These are phyloP conservation scores for Dactylellina leptospora DNA, from an alignment of 2,329 filamentous ascomycete genomes.

Conservation along the genomic window DNA sequence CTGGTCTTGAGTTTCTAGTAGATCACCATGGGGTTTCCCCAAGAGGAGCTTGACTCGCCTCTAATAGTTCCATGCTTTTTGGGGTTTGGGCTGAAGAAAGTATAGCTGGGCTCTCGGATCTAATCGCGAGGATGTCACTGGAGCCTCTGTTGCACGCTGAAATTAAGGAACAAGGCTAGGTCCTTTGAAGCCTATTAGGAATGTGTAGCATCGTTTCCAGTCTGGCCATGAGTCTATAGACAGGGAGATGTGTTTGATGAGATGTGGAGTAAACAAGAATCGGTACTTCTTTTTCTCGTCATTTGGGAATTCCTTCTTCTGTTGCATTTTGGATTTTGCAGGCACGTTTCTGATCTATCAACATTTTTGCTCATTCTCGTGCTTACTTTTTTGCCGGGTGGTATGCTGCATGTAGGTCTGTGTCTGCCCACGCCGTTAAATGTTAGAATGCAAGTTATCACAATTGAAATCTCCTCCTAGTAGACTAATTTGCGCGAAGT, in stretches of 20 bases:
- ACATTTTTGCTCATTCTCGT: conserved; percentile 42
- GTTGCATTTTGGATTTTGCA: conserved; percentile 51
- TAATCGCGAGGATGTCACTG: conserved; percentile 27
- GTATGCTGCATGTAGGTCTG: conserved; percentile 39
- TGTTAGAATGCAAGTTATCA: conserved; percentile 53
- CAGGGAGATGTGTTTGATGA: conserved; percentile 3
- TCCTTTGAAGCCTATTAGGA: conserved; percentile 16
- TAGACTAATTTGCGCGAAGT: conserved; percentile 52
- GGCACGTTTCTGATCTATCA: conserved; percentile 20
- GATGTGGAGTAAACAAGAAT: conserved; percentile 3
- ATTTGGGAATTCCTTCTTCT: conserved; percentile 22
- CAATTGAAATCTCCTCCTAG: conserved; percentile 51
- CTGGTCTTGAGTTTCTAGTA: conserved; percentile 28
- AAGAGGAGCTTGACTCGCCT: conserved; percentile 27
- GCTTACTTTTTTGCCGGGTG: conserved; percentile 32
- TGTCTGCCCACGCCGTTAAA: conserved; percentile 42
- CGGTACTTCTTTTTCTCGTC: conserved; percentile 17
- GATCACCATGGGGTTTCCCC: conserved; percentile 30
- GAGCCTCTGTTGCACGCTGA: conserved; percentile 14
- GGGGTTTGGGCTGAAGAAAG: conserved; percentile 18
- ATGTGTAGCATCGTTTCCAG: conserved; percentile 23
- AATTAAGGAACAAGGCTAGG: conserved; percentile 32
- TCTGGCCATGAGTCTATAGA: conserved; percentile 23
- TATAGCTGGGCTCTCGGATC: conserved; percentile 17
- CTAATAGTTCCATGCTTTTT: conserved; percentile 15